A percentile compares a stretch with the other conserved stretches of the same genome.
Conservation (phyloP, 345 rosid species). For the Euphorbia tirucalli region DNA sequence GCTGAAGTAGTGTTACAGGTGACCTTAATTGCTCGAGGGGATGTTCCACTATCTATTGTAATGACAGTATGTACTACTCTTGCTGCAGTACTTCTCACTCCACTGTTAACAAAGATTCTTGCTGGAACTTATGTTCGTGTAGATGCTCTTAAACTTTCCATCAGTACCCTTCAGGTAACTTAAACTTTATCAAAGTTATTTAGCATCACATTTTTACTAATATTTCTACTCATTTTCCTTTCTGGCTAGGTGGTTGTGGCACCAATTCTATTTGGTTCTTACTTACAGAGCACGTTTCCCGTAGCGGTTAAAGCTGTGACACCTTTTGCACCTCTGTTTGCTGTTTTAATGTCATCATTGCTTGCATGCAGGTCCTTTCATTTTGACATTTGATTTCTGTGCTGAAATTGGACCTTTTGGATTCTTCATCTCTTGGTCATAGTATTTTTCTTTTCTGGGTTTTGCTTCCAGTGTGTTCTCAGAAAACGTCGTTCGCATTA, state of each 20-base stretch:
- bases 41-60: conserved; percentile 59
- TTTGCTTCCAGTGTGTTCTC: conserved; percentile 50
- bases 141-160: conserved; percentile 54
- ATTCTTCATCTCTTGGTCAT: conserved; percentile 1
- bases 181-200: not conserved
- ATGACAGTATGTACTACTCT: conserved; percentile 64
- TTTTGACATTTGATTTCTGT: conserved; percentile 1
- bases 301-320: conserved; percentile 40
- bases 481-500: conserved; percentile 48
- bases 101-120: conserved; percentile 50
- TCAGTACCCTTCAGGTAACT: conserved; percentile 64
- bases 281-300: conserved; percentile 50
- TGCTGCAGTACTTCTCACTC: conserved; percentile 61
- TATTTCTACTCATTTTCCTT: conserved; percentile 1
- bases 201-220: not conserved
- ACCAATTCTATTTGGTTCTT: conserved; percentile 63
- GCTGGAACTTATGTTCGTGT: conserved; percentile 67
- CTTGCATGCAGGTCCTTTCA: conserved; percentile 60
- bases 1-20: conserved; percentile 53
- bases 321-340: conserved; percentile 59
- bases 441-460: not conserved
- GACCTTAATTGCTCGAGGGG: conserved; percentile 68
- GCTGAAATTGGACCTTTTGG: not conserved
- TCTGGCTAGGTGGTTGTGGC: conserved; percentile 50
- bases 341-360: conserved; percentile 53